These are phyloP conservation scores for Pholiota molesta DNA, from an alignment of 768 basidiomycete species.

Conservation along the genomic window DNA sequence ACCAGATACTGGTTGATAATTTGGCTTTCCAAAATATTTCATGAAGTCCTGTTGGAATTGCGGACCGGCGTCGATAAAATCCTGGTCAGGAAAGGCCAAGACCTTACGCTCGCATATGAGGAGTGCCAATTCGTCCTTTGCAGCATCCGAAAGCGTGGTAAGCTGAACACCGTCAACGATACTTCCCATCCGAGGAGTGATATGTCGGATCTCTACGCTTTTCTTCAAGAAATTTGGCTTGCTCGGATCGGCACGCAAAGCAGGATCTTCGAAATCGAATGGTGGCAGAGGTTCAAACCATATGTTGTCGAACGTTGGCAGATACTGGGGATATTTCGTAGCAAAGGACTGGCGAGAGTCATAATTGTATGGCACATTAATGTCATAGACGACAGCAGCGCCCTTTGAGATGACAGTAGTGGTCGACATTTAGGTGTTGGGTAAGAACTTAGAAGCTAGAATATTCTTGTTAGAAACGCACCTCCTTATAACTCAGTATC, in stretches of 20 bases:
- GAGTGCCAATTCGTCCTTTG: conserved; percentile 16
- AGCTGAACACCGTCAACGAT: conserved; percentile 11
- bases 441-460: too few relatives aligned
- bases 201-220: not conserved
- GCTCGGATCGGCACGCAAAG: conserved; percentile 9
- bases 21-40: conserved; percentile 16
- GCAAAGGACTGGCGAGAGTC: conserved; percentile 6
- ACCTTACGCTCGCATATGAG: conserved; percentile 17
- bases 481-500: too few relatives aligned
- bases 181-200: conserved; percentile 12
- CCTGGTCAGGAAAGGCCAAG: conserved; percentile 15
- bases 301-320: conserved; percentile 12
- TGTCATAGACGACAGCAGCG: conserved; percentile 6
- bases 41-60: conserved; percentile 13
- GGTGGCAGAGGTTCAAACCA: conserved; percentile 15
- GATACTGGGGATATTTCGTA: conserved; percentile 12
- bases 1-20: conserved; percentile 17
- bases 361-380: conserved; percentile 12
- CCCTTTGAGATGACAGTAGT: not conserved
- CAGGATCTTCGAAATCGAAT: conserved; percentile 14
- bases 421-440: not conserved
- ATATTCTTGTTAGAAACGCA: too few relatives aligned
- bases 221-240: conserved; percentile 12
- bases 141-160: not conserved
- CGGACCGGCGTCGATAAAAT: conserved; percentile 14